phyloP scores from a whole-genome alignment of 1,139 yeast species.

The Magnusiomyces tetraspermus region DNA sequence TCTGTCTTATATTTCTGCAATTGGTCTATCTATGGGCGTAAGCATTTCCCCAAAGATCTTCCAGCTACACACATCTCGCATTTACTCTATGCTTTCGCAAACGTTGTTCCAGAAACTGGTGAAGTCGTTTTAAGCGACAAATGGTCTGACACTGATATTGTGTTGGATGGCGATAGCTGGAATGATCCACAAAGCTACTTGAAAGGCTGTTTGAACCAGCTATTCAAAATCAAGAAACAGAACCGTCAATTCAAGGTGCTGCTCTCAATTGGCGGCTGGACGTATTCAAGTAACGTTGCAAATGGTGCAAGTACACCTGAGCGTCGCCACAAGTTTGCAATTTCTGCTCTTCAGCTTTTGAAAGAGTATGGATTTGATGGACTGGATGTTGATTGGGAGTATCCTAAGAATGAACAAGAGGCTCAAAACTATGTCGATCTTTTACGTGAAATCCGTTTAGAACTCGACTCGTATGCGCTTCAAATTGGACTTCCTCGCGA shows the following conservation, averaged over 20 bases:
- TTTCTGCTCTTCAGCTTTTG: conserved; percentile 42
- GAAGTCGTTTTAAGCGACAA: conserved; percentile 46
- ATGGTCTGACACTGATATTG: conserved; percentile 49
- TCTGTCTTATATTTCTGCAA: conserved; percentile 25
- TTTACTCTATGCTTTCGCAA: conserved; percentile 67
- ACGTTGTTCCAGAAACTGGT: conserved; percentile 48
- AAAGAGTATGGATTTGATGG: conserved; percentile 69
- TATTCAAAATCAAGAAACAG: conserved; percentile 41
- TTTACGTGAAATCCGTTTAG: conserved; percentile 37
- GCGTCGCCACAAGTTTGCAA: conserved; percentile 42
- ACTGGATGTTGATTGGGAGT: conserved; percentile 92
- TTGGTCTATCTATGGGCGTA: conserved; percentile 67
- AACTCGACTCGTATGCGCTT: conserved; percentile 36
- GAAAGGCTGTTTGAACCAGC: conserved; percentile 49
- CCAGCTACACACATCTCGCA: conserved; percentile 53
- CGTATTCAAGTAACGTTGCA: conserved; percentile 47
- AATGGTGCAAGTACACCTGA: conserved; percentile 35
- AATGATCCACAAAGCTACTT: conserved; percentile 17
- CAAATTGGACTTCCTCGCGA: conserved; percentile 22
- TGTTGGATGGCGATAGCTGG: conserved; percentile 17
- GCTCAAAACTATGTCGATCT: conserved; percentile 40
- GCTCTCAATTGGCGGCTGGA: conserved; percentile 88
- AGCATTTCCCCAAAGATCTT: conserved; percentile 58
- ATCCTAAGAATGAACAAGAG: conserved; percentile 47
- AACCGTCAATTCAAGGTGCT: conserved; percentile 48